Evolutionary conservation across 257 asterid genomes (phyloP).

Genomic region (Scutellaria galericulata): DNA sequence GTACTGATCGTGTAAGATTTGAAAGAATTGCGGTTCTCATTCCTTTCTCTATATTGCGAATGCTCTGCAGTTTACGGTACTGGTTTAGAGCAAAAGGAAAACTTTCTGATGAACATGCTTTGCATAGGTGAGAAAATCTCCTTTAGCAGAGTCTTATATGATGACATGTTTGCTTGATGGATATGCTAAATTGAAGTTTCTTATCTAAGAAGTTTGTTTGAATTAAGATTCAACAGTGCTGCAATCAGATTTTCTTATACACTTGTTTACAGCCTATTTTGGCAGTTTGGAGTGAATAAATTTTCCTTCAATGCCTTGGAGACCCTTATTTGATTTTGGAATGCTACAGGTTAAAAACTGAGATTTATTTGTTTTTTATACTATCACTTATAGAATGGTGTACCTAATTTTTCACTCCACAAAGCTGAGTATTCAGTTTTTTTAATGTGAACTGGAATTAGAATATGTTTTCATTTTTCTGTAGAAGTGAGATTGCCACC

Average conservation of each 20-base stretch:
- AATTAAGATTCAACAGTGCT: conserved; percentile 3
- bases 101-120: conserved; percentile 90
- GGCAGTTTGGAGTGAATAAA: conserved; percentile 1
- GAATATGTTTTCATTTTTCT: neutral
- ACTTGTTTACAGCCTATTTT: conserved; percentile 10
- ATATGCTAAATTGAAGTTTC: conserved; percentile 21
- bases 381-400: neutral
- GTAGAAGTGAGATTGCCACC: neutral
- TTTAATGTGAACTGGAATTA: neutral
- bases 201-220: conserved; percentile 4
- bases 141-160: conserved; percentile 9
- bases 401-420: neutral
- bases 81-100: conserved; percentile 96
- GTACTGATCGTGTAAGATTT: conserved; percentile 27
- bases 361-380: conserved; percentile 1
- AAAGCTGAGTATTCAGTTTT: conserved; percentile 4
- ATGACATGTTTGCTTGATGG: conserved; percentile 24
- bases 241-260: conserved; percentile 14
- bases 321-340: neutral
- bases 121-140: conserved; percentile 73
- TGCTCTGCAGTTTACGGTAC: conserved; percentile 72
- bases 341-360: neutral
- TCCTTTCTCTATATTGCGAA: conserved; percentile 27
- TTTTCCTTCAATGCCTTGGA: neutral
- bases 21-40: conserved; percentile 27